Evolutionary conservation across 306 rosid genomes (phyloP), one percentile per base, ranked within the genome.

Genomic region (Fragaria vesca): DNA sequence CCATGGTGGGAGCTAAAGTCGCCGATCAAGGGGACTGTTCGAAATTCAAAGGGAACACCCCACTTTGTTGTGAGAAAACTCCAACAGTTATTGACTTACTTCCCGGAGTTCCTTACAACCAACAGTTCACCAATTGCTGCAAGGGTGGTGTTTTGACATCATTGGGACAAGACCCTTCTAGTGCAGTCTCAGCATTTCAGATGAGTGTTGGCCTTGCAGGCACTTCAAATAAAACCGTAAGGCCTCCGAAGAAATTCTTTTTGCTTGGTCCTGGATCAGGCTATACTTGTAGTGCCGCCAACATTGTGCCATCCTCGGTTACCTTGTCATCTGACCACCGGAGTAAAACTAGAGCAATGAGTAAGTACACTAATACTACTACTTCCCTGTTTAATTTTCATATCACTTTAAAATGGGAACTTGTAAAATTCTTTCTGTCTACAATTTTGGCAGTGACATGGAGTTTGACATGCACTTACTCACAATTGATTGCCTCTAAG

Each of bases 1-100:
- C 91, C n/a, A 76, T 89, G 91, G 71, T 88, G 76, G 98, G 97
- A 72, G 96, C 96, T 54, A 92, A 93, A 78, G 87, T 97, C 9
- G 89, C 91, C 77, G 90, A 89, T 78, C 98, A 91, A 90, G 97
- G 97, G 68, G 78, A 90, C 32, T 94, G 96, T 79, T 83, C 97
- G 69, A 90, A 89, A 74, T 91, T 89, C 93, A 91, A 87, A 83
- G 79, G 83, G 63, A 83, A 75, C 54, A 84, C 88, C 32, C 97
- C 97, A 57, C 97, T 91, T 48, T 84, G 90, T 63, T 91, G 98
- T 80, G 86, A 82, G 83, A 91, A 85, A 75, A 83, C 45, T 66
- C 96, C 98, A 32, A 20, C 77, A 65, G 87, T 89, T 66, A 87
- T 91, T 79, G 96, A 94, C 61, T 85, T 94, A 72, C 84, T 90